phyloP scores from a whole-genome alignment of 2,329 filamentous ascomycete species.

The Chaetomium olivaceum region DNA sequence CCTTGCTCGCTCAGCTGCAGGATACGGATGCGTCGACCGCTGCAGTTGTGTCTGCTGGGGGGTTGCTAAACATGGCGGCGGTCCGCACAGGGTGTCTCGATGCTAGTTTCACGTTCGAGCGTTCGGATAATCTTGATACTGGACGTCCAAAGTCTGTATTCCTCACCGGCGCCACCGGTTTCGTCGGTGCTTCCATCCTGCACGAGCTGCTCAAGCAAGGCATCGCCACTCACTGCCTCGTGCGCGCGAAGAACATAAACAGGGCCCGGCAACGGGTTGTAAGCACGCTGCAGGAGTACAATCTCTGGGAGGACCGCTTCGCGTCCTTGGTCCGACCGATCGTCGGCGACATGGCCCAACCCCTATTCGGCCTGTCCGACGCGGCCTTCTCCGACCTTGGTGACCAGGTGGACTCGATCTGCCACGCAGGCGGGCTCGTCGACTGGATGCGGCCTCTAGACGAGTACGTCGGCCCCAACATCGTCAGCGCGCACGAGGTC shows the following conservation, averaged over 20 bases:
- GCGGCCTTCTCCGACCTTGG: not conserved
- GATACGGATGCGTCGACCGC: not conserved
- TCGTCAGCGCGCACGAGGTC: not conserved
- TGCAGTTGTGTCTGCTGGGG: not conserved
- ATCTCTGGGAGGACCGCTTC: not conserved
- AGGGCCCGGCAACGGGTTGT: not conserved
- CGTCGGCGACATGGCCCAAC: not conserved
- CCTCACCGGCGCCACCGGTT: not conserved
- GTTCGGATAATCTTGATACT: not conserved
- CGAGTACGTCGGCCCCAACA: not conserved
- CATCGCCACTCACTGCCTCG: not conserved
- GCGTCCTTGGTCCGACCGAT: not conserved
- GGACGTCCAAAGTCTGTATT: not conserved
- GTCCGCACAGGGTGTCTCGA: not conserved
- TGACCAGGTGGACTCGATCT: not conserved
- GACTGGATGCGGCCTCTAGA: not conserved
- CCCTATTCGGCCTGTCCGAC: not conserved
- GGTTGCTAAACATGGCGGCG: not conserved
- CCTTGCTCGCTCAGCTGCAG: not conserved
- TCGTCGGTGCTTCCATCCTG: not conserved
- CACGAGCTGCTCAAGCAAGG: not conserved
- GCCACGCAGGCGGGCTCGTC: not conserved
- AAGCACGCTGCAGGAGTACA: not conserved
- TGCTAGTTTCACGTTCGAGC: not conserved
- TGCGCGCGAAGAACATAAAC: not conserved